Base-by-base conservation (phyloP, 1,139 yeast genomes). In the Pichia sp. region DNA sequence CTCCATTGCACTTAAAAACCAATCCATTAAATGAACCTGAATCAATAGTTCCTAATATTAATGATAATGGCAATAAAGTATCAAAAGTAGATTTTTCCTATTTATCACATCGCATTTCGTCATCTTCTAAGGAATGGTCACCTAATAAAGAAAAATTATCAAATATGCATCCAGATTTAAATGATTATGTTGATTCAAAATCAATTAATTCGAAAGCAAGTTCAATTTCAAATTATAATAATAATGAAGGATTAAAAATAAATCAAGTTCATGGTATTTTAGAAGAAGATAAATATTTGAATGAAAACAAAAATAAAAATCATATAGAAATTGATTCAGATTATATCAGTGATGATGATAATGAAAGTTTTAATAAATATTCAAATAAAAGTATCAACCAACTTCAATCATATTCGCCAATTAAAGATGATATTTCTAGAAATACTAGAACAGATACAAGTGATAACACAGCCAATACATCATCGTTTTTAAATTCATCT, bases 71-170 rank as follows among this genome's bases (percentile, higher is more conserved):
- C 18, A 28, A 39, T 9, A 42, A 43, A 42, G 39, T 51, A 0
- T 53, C 57, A 7, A 55, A 52, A 40, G 53, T 50, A 25, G 64
- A 61, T 40, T 62, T 57, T 48, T 55, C 58, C 2, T 60, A 62
- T 39, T 49, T 60, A 2, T 41, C 56, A 3, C 54, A 58, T 4
- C 58, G 57, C 40, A 38, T 58, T 30, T 59, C 61, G 3, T 61
- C 63, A 34, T 56, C 56, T 56, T 62, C 65, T 7, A 62, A 61
- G 5, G 54, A 59, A 3, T 61, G 63, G 65, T 52, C 57, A 6
- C 49, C 51, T 6, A 29, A 27, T 9, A 44, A 47, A 9, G 39
- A 40, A n/a, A 42, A 52, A 43, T 35, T 47, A 8, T 29, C 25
- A 30, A n/a, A 8, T 29, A 40, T 43, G 33, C 34, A 49, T 25